Evolutionary conservation across 1,139 yeast species (phyloP).

Genomic region (Suhomyces yuchorum): DNA sequence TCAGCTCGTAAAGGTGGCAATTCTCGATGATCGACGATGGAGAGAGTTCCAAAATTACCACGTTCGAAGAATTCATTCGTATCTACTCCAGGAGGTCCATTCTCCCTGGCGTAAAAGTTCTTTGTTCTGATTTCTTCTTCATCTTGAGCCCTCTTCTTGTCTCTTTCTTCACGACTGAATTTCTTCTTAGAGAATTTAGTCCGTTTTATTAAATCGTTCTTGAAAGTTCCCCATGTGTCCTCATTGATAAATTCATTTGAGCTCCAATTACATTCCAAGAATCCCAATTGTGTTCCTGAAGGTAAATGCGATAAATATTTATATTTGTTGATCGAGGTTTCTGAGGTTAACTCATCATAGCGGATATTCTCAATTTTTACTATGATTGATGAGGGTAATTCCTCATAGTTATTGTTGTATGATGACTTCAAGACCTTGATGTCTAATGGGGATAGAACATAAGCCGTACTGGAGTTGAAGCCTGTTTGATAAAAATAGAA

Average conservation of each 20-base stretch:
- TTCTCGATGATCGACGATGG: slow-evolving; percentile 34
- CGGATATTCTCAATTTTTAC: slow-evolving; percentile 70
- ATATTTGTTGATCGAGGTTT: slow-evolving; percentile 56
- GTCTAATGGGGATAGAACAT: slow-evolving; percentile 76
- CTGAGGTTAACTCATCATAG: slow-evolving; percentile 58
- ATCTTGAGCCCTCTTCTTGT: slow-evolving; percentile 58
- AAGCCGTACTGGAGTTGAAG: slow-evolving; percentile 64
- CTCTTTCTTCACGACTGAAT: slow-evolving; percentile 65
- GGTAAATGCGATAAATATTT: slow-evolving; percentile 86
- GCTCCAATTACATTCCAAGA: slow-evolving; percentile 84
- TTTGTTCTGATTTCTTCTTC: slow-evolving; percentile 61
- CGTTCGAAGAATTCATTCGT: slow-evolving; percentile 17
- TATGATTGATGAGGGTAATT: slow-evolving; percentile 66
- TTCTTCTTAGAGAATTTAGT: slow-evolving; percentile 55
- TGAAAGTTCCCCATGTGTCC: slow-evolving; percentile 58
- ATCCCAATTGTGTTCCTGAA: slow-evolving; percentile 78
- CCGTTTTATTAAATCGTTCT: slow-evolving; percentile 62
- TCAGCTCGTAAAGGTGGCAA: slow-evolving; percentile 24
- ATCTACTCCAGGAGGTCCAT: slow-evolving; percentile 28
- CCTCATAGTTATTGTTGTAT: slow-evolving; percentile 57
- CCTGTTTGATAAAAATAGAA: slow-evolving; percentile 70
- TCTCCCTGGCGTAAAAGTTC: slow-evolving; percentile 61
- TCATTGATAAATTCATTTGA: slow-evolving; percentile 42
- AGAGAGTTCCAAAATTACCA: slow-evolving; percentile 33
- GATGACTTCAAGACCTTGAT: slow-evolving; percentile 67